Base-by-base conservation (phyloP, 2,329 filamentous ascomycete species). In the Diaporthe sp. region DNA sequence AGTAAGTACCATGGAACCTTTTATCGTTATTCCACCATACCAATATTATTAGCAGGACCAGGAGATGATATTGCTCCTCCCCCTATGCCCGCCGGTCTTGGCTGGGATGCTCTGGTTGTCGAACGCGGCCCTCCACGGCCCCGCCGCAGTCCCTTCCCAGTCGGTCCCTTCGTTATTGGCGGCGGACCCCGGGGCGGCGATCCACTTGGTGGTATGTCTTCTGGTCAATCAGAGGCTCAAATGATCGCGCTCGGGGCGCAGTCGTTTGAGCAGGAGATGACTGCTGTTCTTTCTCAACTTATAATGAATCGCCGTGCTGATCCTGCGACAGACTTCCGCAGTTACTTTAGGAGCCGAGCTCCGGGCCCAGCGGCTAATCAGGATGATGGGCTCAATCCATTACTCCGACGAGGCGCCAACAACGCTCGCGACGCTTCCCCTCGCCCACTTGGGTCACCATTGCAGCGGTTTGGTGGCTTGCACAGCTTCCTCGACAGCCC, bases 321-420 rank as follows among this genome's bases (percentile, higher is more conserved):
- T 76, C 5, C 19, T 34, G 17, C 57, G 13, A 51, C 74, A 85
- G 87, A 89, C 74, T 89, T 89, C 79, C 85, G 87, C 58, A 88
- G 83, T 78, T 87, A 87, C 76, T 87, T 84, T 87, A 90, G 78
- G 85, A 88, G 86, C 10, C 89, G 92, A 79, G 87, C 91, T 74
- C 83, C 89, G 72, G 88, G 88, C 62, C 86, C 85, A 28, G 86
- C 89, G 44, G 85, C 90, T 71, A 88, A 88, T 39, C 88, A 90
- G 46, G 95, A 98, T 78, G 96, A 98, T 81, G 95, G 95, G 4
- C 89, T 92, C 31, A 98, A 98, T 81, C 96, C 96, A 58, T 88
- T 98, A 17, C 90, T 98, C 72, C 93, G 95, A 78, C 93, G 94
- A 74, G 83, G 84, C 61, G 84, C 81, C 65, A 85, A 86, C 31